Conservation (phyloP, 73 alveolate species). For the Uronychia setigera region DNA sequence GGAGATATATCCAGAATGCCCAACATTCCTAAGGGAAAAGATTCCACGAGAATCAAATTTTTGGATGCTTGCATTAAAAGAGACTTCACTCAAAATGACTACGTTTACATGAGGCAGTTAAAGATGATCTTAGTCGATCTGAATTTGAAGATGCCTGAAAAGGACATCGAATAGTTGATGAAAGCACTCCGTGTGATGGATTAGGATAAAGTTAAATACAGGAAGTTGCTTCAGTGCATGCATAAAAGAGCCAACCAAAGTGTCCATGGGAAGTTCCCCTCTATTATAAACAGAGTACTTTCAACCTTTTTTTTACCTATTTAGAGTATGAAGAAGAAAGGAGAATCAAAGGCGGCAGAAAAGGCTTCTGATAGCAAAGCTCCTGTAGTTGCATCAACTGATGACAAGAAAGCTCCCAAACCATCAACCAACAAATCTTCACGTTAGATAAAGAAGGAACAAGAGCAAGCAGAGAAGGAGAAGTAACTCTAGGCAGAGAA, state of each 20-base stretch:
- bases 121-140: not conserved
- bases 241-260: not conserved
- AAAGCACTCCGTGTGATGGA: not conserved
- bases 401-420: not conserved
- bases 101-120: not conserved
- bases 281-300: constrained; percentile 9
- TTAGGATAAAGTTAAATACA: constrained; percentile 4
- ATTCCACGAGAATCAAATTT: not conserved
- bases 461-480: constrained; percentile 23
- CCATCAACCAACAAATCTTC: not conserved
- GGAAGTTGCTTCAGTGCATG: not conserved
- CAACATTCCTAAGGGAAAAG: not conserved
- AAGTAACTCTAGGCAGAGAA: constrained; percentile 40
- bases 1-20: not conserved
- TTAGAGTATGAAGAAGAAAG: not conserved
- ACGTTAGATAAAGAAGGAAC: not conserved
- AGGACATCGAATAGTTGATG: not conserved
- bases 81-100: not conserved
- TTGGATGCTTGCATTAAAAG: not conserved
- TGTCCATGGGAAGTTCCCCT: constrained; percentile 5
- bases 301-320: not conserved
- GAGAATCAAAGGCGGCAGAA: not conserved
- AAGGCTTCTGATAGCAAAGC: not conserved
- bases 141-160: not conserved
- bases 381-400: too few relatives aligned